Evolutionary conservation across 192 early-diverging fungal genomes (phyloP).

Genomic region (Lunasporangiospora selenospora): DNA sequence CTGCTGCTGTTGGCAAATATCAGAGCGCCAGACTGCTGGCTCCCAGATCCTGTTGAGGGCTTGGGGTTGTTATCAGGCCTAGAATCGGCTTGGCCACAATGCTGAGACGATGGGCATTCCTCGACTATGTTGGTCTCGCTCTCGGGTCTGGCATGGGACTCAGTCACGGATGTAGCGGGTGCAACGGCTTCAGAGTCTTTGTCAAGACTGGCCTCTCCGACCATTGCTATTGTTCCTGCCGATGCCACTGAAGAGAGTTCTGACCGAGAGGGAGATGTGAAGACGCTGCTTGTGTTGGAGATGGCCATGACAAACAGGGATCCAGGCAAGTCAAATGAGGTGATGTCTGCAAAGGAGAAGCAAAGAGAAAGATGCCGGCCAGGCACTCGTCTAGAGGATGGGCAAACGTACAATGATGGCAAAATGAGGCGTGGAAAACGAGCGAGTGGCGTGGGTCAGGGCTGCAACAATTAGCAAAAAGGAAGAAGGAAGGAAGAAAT

Average conservation of each 20-base stretch:
- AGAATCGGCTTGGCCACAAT: conserved; percentile 6
- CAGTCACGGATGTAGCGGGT: too few species aligned
- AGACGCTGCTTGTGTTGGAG: too few species aligned
- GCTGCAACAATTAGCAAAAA: neutral
- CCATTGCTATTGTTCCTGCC: too few species aligned
- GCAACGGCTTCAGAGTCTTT: too few species aligned
- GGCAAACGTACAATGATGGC: neutral
- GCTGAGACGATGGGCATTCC: neutral
- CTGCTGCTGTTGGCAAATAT: conserved; percentile 14
- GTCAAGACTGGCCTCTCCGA: too few species aligned
- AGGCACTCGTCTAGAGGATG: too few species aligned
- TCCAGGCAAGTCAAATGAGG: too few species aligned
- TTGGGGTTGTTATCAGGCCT: neutral
- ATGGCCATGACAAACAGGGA: too few species aligned
- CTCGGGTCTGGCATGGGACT: too few species aligned
- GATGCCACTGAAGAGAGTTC: too few species aligned
- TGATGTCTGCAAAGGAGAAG: neutral
- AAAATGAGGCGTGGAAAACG: neutral
- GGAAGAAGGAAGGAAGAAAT: neutral
- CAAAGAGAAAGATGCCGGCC: neutral
- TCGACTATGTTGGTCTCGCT: too few species aligned
- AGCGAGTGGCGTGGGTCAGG: neutral
- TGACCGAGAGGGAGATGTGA: too few species aligned
- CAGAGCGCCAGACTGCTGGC: neutral
- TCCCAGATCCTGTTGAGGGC: neutral